A percentile compares a stretch with the other conserved stretches of the same genome.
Conservation (phyloP, 139 green algal genomes). For the Monoraphidium neglectum region DNA sequence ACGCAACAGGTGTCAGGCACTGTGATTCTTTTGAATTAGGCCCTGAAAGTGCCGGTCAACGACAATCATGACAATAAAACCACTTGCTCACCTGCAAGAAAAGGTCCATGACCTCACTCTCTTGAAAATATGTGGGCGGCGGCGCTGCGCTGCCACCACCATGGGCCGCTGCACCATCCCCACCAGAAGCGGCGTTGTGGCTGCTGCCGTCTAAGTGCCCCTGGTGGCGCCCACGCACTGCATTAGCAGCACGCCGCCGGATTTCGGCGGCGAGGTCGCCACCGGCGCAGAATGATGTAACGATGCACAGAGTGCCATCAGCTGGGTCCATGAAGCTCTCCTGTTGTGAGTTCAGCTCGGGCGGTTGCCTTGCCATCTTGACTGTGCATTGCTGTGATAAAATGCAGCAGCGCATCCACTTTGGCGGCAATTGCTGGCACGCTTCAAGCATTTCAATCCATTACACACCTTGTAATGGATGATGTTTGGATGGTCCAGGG, state of each 20-base stretch:
- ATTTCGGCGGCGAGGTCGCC: constrained; percentile 53
- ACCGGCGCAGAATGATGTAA: constrained; percentile 55
- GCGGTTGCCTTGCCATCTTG: no score
- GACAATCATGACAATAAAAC: background rate
- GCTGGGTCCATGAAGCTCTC: constrained; percentile 60
- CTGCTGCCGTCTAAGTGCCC: background rate
- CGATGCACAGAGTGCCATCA: constrained; percentile 55
- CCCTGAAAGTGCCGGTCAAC: no score
- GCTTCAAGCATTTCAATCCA: no score
- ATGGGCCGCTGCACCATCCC: no score
- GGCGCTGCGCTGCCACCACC: constrained; percentile 6
- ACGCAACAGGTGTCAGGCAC: no score
- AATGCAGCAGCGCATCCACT: no score
- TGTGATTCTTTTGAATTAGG: no score
- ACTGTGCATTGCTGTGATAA: no score
- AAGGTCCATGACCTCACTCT: constrained; percentile 70
- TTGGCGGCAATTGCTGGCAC: no score
- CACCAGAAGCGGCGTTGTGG: background rate
- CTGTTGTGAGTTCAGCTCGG: constrained; percentile 41
- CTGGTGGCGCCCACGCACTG: background rate
- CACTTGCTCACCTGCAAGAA: constrained; percentile 59
- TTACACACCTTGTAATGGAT: constrained; percentile 44
- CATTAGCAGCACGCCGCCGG: constrained; percentile 9
- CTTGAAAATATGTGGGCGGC: constrained; percentile 59
- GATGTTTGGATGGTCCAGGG: constrained; percentile 64